Evolutionary conservation across 2,329 filamentous ascomycete species (phyloP).

Genomic region (Fusarium napiforme): DNA sequence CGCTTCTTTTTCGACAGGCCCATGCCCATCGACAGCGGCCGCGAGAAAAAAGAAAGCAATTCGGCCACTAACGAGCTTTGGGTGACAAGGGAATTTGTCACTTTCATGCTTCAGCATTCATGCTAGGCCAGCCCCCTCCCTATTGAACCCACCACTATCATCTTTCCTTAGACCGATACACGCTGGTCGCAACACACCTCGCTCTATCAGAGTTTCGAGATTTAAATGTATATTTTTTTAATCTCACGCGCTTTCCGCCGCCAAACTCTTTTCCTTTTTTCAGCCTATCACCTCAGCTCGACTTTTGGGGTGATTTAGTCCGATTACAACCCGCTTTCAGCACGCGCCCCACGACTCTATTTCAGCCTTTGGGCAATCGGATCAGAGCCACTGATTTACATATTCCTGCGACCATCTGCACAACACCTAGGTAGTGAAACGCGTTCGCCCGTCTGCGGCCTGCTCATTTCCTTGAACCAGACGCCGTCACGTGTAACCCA

Average conservation of each 20-base stretch:
- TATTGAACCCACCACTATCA: constrained; percentile 1
- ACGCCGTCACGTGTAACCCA: constrained; percentile 14
- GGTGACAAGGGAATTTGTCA: constrained; percentile 9
- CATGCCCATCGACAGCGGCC: constrained; percentile 28
- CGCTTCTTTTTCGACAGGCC: constrained; percentile 35
- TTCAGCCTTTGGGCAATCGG: constrained; percentile 35
- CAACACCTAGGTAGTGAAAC: constrained; percentile 20
- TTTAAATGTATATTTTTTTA: not conserved
- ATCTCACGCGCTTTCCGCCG: constrained; percentile 22
- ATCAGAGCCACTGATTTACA: constrained; percentile 33
- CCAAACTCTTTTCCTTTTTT: constrained; percentile 25
- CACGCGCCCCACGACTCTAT: constrained; percentile 39
- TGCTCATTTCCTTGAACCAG: constrained; percentile 1
- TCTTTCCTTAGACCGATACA: constrained; percentile 13
- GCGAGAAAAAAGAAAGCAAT: constrained; percentile 14
- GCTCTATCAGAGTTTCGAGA: constrained; percentile 1
- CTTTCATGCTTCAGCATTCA: constrained; percentile 1
- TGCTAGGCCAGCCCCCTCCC: constrained; percentile 5
- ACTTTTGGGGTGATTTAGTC: constrained; percentile 23
- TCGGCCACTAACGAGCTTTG: constrained; percentile 15
- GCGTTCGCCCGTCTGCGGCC: not conserved
- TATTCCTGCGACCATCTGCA: constrained; percentile 28
- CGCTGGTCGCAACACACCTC: constrained; percentile 20
- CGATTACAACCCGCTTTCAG: constrained; percentile 31
- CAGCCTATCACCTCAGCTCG: constrained; percentile 22